Evolutionary conservation across 2,329 filamentous ascomycete species (phyloP).

Genomic region (Phaeosphaeria sp.): DNA sequence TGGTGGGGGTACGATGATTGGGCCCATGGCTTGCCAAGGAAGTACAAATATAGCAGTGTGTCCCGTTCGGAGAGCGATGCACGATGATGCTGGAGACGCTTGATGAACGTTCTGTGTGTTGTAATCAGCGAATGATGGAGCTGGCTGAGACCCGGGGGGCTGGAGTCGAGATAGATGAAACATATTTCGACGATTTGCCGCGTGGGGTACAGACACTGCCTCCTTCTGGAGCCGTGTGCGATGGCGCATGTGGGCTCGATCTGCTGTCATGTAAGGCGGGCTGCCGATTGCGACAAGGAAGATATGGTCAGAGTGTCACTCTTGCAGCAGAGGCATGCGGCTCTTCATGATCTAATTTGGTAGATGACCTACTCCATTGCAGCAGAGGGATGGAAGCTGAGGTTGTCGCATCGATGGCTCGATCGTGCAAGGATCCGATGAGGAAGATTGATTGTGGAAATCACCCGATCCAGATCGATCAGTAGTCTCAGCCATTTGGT

Average conservation of each 20-base stretch:
- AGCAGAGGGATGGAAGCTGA: not conserved
- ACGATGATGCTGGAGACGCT: constrained; percentile 20
- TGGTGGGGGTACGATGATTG: constrained; percentile 14
- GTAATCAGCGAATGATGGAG: constrained; percentile 12
- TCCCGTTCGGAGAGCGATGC: constrained; percentile 18
- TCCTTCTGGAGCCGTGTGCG: not conserved
- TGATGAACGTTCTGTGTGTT: constrained; percentile 2
- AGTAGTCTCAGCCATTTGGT: not conserved
- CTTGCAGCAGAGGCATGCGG: not conserved
- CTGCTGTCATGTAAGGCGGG: not conserved
- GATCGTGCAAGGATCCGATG: not conserved
- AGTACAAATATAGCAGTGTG: constrained; percentile 25
- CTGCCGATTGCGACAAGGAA: not conserved
- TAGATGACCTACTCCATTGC: not conserved
- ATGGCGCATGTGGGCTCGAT: not conserved
- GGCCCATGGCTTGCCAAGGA: constrained; percentile 17
- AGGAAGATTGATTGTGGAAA: not conserved
- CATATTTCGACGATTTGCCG: constrained; percentile 9
- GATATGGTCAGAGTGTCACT: not conserved
- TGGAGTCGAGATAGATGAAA: constrained; percentile 21
- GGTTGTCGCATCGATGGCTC: not conserved
- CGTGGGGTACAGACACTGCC: constrained; percentile 16
- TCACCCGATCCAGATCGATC: not conserved
- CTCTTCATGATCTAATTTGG: not conserved
- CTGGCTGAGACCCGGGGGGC: constrained; percentile 8